These are phyloP conservation scores for Lasiodiplodia hormozganensis DNA, from an alignment of 2,329 filamentous ascomycete genomes.

Conservation along the genomic window DNA sequence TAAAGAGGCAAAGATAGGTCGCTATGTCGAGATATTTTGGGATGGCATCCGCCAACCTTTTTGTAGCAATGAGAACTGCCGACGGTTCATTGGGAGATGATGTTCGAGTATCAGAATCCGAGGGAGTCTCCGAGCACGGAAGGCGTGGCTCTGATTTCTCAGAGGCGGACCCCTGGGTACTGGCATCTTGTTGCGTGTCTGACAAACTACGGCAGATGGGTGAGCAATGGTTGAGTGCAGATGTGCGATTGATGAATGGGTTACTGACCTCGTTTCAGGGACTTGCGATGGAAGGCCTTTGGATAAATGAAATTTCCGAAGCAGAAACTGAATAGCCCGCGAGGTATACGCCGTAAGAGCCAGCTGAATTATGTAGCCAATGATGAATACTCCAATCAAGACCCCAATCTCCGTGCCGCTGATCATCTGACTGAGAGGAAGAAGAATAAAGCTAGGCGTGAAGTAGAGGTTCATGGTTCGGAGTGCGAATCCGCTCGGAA, in stretches of 20 bases:
- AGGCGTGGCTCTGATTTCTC: neutral
- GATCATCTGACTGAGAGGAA: constrained; percentile 64
- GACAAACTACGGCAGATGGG: too few species aligned
- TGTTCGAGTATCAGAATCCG: neutral
- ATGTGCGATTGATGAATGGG: too few species aligned
- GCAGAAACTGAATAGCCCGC: neutral
- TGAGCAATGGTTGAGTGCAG: too few species aligned
- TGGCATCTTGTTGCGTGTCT: neutral
- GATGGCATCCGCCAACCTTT: constrained; percentile 59
- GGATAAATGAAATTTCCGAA: neutral
- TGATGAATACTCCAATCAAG: constrained; percentile 63
- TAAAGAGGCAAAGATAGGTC: constrained; percentile 55
- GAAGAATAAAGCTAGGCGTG: constrained; percentile 64
- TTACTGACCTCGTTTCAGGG: too few species aligned
- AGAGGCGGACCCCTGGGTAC: neutral
- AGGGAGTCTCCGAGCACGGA: neutral
- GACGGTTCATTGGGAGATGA: constrained; percentile 37
- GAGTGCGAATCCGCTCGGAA: constrained; percentile 65
- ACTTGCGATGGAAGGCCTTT: too few species aligned
- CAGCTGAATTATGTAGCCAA: constrained; percentile 58
- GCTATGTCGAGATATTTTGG: constrained; percentile 55
- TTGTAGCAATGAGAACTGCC: constrained; percentile 31
- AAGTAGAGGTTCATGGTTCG: constrained; percentile 67
- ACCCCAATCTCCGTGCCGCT: constrained; percentile 63
- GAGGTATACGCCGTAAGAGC: neutral